A percentile compares a stretch with the other conserved stretches of the same genome.
These are phyloP conservation scores for Epichloe aotearoae DNA, from an alignment of 2,329 filamentous ascomycete genomes.

Conservation along the genomic window DNA sequence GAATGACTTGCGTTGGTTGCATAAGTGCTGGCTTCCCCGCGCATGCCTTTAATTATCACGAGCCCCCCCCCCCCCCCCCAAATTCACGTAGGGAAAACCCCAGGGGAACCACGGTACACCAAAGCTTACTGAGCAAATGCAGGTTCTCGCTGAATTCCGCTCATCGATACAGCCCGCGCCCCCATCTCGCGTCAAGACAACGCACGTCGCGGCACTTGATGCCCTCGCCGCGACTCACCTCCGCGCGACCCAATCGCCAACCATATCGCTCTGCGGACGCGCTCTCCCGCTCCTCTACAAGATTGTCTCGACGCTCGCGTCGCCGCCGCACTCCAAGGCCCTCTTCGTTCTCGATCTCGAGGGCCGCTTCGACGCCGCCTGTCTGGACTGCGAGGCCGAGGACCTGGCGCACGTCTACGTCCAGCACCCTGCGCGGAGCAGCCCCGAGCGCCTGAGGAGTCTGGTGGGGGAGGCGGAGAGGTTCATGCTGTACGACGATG, in stretches of 20 bases:
- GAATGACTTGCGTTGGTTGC: too few relatives aligned
- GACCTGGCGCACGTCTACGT: constrained; percentile 40
- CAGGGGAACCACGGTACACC: too few relatives aligned
- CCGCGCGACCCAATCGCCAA: constrained; percentile 31
- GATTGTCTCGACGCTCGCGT: constrained; percentile 38
- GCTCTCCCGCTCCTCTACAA: constrained; percentile 42
- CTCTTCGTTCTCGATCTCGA: constrained; percentile 43
- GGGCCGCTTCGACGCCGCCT: constrained; percentile 38
- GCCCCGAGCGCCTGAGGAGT: constrained; percentile 16
- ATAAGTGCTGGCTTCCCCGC: too few relatives aligned
- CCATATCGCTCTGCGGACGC: constrained; percentile 38
- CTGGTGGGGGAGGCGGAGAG: constrained; percentile 29
- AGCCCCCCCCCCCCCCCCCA: too few relatives aligned
- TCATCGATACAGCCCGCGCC: neutral
- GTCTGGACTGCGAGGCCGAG: constrained; percentile 22
- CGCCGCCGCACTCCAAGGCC: constrained; percentile 31
- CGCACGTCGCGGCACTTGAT: constrained; percentile 32
- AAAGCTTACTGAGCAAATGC: too few relatives aligned
- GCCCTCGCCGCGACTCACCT: constrained; percentile 33
- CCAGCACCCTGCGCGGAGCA: constrained; percentile 24
- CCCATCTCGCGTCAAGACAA: constrained; percentile 15
- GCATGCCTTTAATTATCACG: too few relatives aligned
- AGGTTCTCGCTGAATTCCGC: constrained; percentile 8
- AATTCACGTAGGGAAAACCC: too few relatives aligned
- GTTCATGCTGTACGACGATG: constrained; percentile 36